These are phyloP conservation scores for Dendrobium officinale DNA, from an alignment of 106 monocot genomes.

Conservation along the genomic window DNA sequence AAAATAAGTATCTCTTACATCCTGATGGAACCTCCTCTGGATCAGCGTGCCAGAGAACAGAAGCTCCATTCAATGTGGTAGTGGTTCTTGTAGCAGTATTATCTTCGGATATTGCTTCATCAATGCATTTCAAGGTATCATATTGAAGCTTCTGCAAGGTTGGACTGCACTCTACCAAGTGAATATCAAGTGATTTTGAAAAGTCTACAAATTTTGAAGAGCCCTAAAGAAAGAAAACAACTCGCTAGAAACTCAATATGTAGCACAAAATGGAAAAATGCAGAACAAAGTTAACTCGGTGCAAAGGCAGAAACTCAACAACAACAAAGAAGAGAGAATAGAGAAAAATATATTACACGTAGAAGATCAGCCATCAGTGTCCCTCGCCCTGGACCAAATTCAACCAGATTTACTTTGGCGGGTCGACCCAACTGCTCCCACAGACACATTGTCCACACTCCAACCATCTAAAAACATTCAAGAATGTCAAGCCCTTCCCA, in stretches of 20 bases:
- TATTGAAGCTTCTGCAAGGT: conserved; percentile 68
- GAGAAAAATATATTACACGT: conserved; percentile 41
- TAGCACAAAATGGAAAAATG: background rate
- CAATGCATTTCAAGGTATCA: conserved; percentile 55
- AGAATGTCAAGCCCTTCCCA: background rate
- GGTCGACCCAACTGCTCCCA: conserved; percentile 97
- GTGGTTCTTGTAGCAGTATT: conserved; percentile 20
- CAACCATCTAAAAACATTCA: conserved; percentile 61
- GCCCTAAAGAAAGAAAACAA: conserved; percentile 46
- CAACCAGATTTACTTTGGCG: conserved; percentile 64
- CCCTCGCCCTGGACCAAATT: conserved; percentile 95
- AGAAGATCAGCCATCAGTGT: conserved; percentile 95
- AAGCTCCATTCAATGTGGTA: conserved; percentile 39
- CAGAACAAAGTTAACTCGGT: background rate
- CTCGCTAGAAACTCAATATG: background rate
- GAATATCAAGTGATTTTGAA: conserved; percentile 61
- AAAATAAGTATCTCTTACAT: conserved; percentile 48
- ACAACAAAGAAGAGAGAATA: background rate
- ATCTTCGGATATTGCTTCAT: conserved; percentile 26
- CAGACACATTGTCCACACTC: conserved; percentile 91
- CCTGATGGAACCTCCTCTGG: conserved; percentile 80
- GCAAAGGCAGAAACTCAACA: background rate
- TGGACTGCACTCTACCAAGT: conserved; percentile 97
- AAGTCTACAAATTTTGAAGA: conserved; percentile 75
- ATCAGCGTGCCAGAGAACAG: conserved; percentile 72